These are phyloP conservation scores for Zygosaccharomyces bisporus DNA, from an alignment of 805 yeast species.

Conservation along the genomic window DNA sequence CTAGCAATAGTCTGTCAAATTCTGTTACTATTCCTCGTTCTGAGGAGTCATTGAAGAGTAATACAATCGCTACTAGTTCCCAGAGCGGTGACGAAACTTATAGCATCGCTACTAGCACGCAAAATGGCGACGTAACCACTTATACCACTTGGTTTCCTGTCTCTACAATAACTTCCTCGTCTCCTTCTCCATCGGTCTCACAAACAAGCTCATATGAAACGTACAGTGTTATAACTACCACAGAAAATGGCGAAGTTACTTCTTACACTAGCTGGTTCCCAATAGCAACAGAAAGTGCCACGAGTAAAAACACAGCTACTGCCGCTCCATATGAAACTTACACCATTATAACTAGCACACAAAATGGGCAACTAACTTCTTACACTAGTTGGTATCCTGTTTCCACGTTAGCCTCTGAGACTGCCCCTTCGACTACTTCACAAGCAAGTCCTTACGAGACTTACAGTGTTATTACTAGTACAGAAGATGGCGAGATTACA, in stretches of 20 bases:
- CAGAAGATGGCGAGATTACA: conserved; percentile 3
- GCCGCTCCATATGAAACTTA: conserved; percentile 9
- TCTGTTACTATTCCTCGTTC: not conserved
- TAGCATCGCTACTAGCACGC: conserved; percentile 20
- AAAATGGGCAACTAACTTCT: conserved; percentile 9
- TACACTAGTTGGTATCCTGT: conserved; percentile 8
- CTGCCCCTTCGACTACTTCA: conserved; percentile 13
- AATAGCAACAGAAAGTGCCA: conserved; percentile 8
- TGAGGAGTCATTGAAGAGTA: not conserved
- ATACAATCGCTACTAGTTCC: not conserved
- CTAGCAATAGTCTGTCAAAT: not conserved
- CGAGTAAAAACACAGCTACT: not conserved
- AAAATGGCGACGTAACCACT: conserved; percentile 8
- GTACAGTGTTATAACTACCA: not conserved
- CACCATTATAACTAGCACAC: conserved; percentile 19
- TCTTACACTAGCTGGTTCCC: conserved; percentile 31
- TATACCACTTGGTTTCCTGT: conserved; percentile 7
- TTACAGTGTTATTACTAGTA: conserved; percentile 4
- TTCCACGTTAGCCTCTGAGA: conserved; percentile 12
- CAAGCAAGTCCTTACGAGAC: not conserved
- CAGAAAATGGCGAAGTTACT: conserved; percentile 20
- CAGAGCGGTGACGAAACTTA: conserved; percentile 8
- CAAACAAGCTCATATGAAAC: too few relatives aligned
- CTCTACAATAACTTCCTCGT: too few relatives aligned
- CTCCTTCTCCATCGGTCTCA: too few relatives aligned